phyloP scores from a whole-genome alignment of 352 stramenopile genomes.

The Pythium phragmiticola region DNA sequence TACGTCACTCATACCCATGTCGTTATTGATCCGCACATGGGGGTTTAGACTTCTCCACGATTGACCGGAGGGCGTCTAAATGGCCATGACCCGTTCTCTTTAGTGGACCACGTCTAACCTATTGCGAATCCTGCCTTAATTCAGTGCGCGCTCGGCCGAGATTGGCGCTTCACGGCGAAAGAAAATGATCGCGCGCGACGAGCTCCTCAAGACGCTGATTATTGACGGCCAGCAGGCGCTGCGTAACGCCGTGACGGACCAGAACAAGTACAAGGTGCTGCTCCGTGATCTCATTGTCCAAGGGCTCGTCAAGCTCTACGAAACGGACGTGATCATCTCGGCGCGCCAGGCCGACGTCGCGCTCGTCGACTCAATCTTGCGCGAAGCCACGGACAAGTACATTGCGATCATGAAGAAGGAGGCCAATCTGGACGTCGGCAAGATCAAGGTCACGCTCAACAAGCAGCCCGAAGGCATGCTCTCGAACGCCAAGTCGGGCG shows the following conservation, averaged over 20 bases:
- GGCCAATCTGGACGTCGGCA: constrained; percentile 89
- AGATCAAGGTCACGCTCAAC: constrained; percentile 91
- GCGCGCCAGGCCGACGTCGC: constrained; percentile 91
- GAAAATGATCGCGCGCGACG: constrained; percentile 95
- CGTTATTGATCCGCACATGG: too few species aligned
- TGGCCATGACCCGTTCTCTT: not conserved
- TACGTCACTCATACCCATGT: constrained; percentile 18
- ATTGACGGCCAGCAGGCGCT: constrained; percentile 58
- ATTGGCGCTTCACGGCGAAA: constrained; percentile 94
- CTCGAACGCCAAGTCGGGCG: constrained; percentile 71
- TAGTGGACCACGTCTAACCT: not conserved
- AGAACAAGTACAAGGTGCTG: constrained; percentile 92
- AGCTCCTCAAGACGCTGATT: constrained; percentile 86
- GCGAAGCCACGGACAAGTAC: constrained; percentile 85
- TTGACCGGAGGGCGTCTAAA: not conserved
- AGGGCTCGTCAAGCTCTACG: constrained; percentile 98
- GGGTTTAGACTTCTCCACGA: constrained; percentile 11
- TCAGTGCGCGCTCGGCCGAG: constrained; percentile 88
- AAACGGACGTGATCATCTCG: constrained; percentile 92
- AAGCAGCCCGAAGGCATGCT: constrained; percentile 83
- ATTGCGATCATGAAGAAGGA: constrained; percentile 86
- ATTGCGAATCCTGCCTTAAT: not conserved
- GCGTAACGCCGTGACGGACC: constrained; percentile 49
- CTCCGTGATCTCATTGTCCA: constrained; percentile 97
- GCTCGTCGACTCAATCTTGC: constrained; percentile 85